Conservation (phyloP, 257 asterid genomes). For the Plantago ovata region DNA sequence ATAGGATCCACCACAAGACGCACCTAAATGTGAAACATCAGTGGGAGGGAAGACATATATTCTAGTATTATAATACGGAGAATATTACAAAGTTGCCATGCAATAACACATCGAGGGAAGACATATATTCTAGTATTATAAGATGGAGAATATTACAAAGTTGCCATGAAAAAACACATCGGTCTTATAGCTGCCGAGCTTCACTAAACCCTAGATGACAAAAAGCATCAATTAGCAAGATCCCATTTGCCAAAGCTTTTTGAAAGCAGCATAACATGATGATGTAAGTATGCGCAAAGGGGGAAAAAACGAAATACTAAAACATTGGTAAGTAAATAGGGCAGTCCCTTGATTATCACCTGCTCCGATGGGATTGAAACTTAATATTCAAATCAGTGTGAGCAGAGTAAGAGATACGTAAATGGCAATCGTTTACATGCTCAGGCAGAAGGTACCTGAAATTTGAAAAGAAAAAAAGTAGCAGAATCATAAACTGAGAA, state of each 20-base stretch:
- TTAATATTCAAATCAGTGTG: conserved; percentile 82
- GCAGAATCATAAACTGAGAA: conserved; percentile 23
- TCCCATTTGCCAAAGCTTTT: conserved; percentile 20
- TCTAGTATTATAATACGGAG: conserved; percentile 35
- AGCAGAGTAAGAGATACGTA: conserved; percentile 86
- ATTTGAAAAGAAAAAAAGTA: conserved; percentile 6
- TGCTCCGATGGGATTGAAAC: conserved; percentile 89
- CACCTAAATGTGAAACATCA: background rate
- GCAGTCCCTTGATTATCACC: conserved; percentile 32
- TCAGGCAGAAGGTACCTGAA: conserved; percentile 80
- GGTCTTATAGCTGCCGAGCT: conserved; percentile 65
- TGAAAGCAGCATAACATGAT: background rate
- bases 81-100: conserved; percentile 58
- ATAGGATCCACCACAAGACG: too few relatives aligned
- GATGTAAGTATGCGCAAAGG: conserved; percentile 17
- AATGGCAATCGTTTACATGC: conserved; percentile 55
- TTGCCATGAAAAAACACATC: conserved; percentile 59
- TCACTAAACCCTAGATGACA: conserved; percentile 74
- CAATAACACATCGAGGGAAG: conserved; percentile 42
- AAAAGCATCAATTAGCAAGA: conserved; percentile 49
- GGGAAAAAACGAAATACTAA: conserved; percentile 15
- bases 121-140: conserved; percentile 14
- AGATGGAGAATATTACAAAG: conserved; percentile 61
- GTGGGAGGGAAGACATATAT: conserved; percentile 14
- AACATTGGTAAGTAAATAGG: conserved; percentile 21